Conservation (phyloP, 805 yeast genomes). For the Saturnispora hagleri region DNA sequence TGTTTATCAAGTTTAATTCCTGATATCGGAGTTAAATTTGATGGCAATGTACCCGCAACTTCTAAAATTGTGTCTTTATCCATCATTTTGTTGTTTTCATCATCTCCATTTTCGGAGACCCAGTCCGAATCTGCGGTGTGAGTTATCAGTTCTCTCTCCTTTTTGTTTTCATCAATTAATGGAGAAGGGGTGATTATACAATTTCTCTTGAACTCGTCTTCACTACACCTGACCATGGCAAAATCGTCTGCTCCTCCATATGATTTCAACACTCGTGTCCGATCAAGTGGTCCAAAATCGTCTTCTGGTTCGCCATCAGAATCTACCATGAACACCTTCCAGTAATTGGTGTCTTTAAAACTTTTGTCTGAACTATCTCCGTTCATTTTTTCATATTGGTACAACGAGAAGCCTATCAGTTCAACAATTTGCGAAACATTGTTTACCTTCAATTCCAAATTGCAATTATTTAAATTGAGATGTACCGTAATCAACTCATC, state of each 20-base stretch:
- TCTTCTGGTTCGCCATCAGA: slow-evolving; percentile 93
- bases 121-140: neutral
- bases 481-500: slow-evolving; percentile 14
- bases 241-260: slow-evolving; percentile 70
- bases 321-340: slow-evolving; percentile 77
- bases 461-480: slow-evolving; percentile 15
- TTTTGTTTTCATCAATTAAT: slow-evolving; percentile 11
- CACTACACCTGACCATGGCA: slow-evolving; percentile 56
- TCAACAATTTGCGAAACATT: slow-evolving; percentile 39
- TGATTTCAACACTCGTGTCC: slow-evolving; percentile 54
- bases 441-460: slow-evolving; percentile 20
- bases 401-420: slow-evolving; percentile 46
- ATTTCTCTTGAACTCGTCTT: slow-evolving; percentile 39
- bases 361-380: slow-evolving; percentile 5
- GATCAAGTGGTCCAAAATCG: slow-evolving; percentile 78
- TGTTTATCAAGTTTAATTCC: slow-evolving; percentile 13
- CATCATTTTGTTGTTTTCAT: neutral
- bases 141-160: neutral
- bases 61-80: slow-evolving; percentile 8
- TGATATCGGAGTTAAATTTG: slow-evolving; percentile 17
- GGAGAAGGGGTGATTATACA: slow-evolving; percentile 45
- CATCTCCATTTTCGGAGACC: neutral
- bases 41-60: slow-evolving; percentile 11
- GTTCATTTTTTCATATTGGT: slow-evolving; percentile 20
- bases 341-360: slow-evolving; percentile 49